A percentile compares a stretch with the other conserved stretches of the same genome.
Evolutionary conservation across 192 early-diverging fungal species (phyloP).

Genomic region (Coemansia sp.): DNA sequence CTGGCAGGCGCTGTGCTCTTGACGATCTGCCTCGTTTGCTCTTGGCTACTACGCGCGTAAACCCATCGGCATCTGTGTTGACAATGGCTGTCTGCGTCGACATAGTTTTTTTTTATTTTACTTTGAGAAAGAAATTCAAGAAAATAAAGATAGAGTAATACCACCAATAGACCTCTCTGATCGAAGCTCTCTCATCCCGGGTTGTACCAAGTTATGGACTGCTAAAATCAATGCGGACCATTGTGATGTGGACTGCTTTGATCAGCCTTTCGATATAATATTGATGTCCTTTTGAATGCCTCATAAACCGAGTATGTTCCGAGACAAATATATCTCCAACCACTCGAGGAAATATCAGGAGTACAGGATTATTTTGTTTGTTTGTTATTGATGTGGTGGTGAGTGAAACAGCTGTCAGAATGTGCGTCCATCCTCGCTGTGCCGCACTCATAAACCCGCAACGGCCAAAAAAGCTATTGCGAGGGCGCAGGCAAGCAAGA

Average conservation of each 20-base stretch:
- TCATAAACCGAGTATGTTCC: too few species aligned
- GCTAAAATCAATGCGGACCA: too few species aligned
- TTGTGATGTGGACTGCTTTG: too few species aligned
- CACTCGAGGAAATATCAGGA: too few species aligned
- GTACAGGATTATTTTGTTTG: neutral
- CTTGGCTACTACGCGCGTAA: conserved; percentile 7
- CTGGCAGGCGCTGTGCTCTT: neutral
- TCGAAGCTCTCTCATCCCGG: too few species aligned
- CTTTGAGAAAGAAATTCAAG: neutral
- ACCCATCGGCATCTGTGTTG: conserved; percentile 7
- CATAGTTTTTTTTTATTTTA: neutral
- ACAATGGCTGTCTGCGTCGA: neutral
- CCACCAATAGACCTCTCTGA: too few species aligned
- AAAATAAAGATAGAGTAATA: neutral
- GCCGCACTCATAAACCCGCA: conserved; percentile 36
- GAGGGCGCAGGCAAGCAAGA: conserved; percentile 52
- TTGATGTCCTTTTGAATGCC: too few species aligned
- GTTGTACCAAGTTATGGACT: too few species aligned
- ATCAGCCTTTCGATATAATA: neutral
- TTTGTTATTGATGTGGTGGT: neutral
- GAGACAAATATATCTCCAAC: too few species aligned
- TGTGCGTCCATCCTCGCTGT: conserved; percentile 55
- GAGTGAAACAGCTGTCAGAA: conserved; percentile 41
- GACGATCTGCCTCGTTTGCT: neutral
- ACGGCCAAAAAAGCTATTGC: conserved; percentile 7